Conservation (phyloP, 306 rosid species). For the Begonia masoniana region DNA sequence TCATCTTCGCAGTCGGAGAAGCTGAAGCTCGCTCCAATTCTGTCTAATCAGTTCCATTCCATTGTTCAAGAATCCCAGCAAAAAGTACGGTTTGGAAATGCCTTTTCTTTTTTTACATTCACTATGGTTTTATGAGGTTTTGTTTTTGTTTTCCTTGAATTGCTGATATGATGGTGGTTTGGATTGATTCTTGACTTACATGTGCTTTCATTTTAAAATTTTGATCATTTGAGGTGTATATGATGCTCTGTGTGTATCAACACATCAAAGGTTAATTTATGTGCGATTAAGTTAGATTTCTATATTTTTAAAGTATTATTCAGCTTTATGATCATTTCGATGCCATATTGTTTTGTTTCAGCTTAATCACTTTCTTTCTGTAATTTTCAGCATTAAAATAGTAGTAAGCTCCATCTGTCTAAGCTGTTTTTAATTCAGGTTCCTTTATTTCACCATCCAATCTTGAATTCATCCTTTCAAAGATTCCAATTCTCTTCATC, state of each 20-base stretch:
- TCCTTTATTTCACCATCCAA: constrained; percentile 21
- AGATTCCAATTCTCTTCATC: constrained; percentile 42
- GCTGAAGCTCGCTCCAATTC: constrained; percentile 20
- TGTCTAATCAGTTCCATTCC: constrained; percentile 33
- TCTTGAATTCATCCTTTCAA: constrained; percentile 21
- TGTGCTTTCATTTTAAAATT: too few relatives aligned
- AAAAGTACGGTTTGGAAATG: constrained; percentile 22
- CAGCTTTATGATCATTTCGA: too few relatives aligned
- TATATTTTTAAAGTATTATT: too few relatives aligned
- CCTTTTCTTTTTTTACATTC: neutral
- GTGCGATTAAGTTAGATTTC: too few relatives aligned
- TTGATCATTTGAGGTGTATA: too few relatives aligned
- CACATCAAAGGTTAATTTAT: too few relatives aligned
- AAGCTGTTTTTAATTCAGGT: constrained; percentile 22
- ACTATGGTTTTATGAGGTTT: constrained; percentile 60
- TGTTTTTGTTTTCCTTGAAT: neutral
- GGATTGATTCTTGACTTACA: too few relatives aligned
- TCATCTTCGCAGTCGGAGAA: constrained; percentile 30
- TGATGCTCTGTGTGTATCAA: too few relatives aligned
- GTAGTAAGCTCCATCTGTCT: too few relatives aligned
- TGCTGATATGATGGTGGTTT: neutral
- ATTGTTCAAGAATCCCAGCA: constrained; percentile 26
- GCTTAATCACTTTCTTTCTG: too few relatives aligned
- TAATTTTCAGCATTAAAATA: too few relatives aligned
- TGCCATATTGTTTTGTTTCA: too few relatives aligned